phyloP scores from a whole-genome alignment of 345 rosid genomes.

The Euphorbia lathyris region DNA sequence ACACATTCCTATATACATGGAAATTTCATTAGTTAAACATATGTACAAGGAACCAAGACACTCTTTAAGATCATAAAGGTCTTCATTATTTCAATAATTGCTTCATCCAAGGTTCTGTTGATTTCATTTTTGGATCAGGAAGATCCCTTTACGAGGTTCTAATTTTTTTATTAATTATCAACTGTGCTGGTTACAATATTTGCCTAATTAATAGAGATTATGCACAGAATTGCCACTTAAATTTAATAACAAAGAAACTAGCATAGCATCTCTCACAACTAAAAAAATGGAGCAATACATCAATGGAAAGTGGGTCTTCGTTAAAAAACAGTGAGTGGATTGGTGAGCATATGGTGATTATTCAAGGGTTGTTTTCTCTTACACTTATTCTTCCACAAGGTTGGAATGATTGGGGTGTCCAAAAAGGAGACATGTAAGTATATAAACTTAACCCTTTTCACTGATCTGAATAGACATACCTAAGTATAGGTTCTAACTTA shows the following conservation, averaged over 20 bases:
- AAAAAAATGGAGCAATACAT: slow-evolving; percentile 44
- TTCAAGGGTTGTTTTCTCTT: slow-evolving; percentile 56
- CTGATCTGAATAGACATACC: too few species aligned
- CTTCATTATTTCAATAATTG: slow-evolving; percentile 68
- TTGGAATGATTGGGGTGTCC: slow-evolving; percentile 66
- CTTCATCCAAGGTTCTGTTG: slow-evolving; percentile 71
- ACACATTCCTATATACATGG: too few species aligned
- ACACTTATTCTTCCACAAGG: slow-evolving; percentile 57
- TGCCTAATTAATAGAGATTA: too few species aligned
- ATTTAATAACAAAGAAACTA: slow-evolving; percentile 46
- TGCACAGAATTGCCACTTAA: slow-evolving; percentile 58
- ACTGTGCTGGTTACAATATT: too few species aligned
- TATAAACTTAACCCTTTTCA: too few species aligned
- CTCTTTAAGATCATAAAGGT: slow-evolving; percentile 71
- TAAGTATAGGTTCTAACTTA: too few species aligned
- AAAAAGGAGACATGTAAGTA: slow-evolving; percentile 50
- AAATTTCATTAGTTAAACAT: too few species aligned
- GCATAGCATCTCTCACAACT: slow-evolving; percentile 51
- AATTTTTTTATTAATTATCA: too few species aligned
- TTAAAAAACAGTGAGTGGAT: slow-evolving; percentile 50
- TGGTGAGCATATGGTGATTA: slow-evolving; percentile 65
- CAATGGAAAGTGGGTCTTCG: slow-evolving; percentile 52
- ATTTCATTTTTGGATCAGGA: slow-evolving; percentile 65
- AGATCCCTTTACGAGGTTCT: slow-evolving; percentile 69
- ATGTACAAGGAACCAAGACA: slow-evolving; percentile 68